Evolutionary conservation across 352 stramenopile genomes (phyloP).

Genomic region (Pythium vanterpoolii): DNA sequence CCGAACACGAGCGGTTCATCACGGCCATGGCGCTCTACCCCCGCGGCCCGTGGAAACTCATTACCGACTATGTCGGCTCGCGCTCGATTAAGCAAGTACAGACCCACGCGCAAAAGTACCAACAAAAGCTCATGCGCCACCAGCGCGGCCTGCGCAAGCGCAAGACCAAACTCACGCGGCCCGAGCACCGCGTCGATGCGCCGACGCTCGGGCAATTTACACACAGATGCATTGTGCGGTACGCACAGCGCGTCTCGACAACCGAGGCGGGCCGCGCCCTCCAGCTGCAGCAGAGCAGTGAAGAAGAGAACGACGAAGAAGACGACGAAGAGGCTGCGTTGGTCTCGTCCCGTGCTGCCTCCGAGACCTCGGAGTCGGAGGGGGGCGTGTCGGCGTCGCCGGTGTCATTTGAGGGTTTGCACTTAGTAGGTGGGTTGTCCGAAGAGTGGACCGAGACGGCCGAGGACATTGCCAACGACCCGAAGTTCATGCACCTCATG

Average conservation of each 20-base stretch:
- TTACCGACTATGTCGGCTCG: slow-evolving; percentile 67
- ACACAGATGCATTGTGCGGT: slow-evolving; percentile 17
- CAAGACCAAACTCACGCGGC: slow-evolving; percentile 30
- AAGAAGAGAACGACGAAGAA: background rate
- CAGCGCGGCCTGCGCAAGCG: slow-evolving; percentile 72
- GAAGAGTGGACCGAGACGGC: slow-evolving; percentile 17
- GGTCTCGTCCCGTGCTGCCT: background rate
- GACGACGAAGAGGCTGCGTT: background rate
- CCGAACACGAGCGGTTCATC: slow-evolving; percentile 77
- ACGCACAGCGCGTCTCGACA: slow-evolving; percentile 6
- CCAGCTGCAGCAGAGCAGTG: background rate
- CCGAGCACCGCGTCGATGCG: slow-evolving; percentile 22
- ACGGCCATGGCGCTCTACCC: slow-evolving; percentile 75
- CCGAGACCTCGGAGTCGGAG: background rate
- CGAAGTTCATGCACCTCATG: slow-evolving; percentile 21
- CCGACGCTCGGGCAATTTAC: slow-evolving; percentile 20
- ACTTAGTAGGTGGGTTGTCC: background rate
- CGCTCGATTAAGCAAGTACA: slow-evolving; percentile 79
- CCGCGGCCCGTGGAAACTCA: slow-evolving; percentile 62
- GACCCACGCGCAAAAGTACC: slow-evolving; percentile 82
- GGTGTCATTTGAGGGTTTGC: background rate
- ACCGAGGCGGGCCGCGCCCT: background rate
- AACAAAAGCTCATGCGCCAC: slow-evolving; percentile 77
- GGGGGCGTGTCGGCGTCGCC: slow-evolving; percentile 2
- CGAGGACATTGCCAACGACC: slow-evolving; percentile 18